Conservation (phyloP, 768 basidiomycete species). For the Trametes meyenii region DNA sequence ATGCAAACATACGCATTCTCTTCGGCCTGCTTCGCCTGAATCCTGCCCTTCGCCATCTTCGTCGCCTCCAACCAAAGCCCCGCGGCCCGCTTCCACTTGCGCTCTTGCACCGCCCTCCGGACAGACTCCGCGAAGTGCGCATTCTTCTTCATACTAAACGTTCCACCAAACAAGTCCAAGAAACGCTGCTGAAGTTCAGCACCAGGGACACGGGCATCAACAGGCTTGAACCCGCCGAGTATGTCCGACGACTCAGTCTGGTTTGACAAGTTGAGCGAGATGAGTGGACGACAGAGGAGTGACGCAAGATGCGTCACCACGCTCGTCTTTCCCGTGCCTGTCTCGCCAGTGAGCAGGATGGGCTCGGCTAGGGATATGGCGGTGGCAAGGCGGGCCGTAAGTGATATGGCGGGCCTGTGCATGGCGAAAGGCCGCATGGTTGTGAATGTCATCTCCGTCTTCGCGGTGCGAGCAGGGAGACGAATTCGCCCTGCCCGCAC, state of each 20-base stretch:
- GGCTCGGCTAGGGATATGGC: conserved; percentile 78
- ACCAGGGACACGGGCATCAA: conserved; percentile 83
- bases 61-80: conserved; percentile 83
- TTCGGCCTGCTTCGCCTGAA: conserved; percentile 42
- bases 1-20: conserved; percentile 27
- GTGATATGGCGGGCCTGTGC: conserved; percentile 78
- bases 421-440: conserved; percentile 75
- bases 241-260: conserved; percentile 96
- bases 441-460: conserved; percentile 38
- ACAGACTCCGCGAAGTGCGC: conserved; percentile 82
- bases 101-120: conserved; percentile 76
- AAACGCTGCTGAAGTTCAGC: conserved; percentile 72
- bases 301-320: conserved; percentile 85
- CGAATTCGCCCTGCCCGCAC: conserved; percentile 67
- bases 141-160: conserved; percentile 91
- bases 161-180: conserved; percentile 77
- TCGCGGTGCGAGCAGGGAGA: conserved; percentile 49
- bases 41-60: conserved; percentile 67
- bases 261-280: conserved; percentile 92
- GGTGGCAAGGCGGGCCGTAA: conserved; percentile 81
- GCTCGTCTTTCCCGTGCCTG: conserved; percentile 99
- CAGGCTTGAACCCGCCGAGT: conserved; percentile 94
- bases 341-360: conserved; percentile 92
- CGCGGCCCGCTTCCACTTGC: conserved; percentile 84
- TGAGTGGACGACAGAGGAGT: conserved; percentile 71